Percentiles rank a stretch among this genome's conserved stretches.
phyloP scores from a whole-genome alignment of 1,284 basidiomycete species.

The Sporisorium scitamineum region DNA sequence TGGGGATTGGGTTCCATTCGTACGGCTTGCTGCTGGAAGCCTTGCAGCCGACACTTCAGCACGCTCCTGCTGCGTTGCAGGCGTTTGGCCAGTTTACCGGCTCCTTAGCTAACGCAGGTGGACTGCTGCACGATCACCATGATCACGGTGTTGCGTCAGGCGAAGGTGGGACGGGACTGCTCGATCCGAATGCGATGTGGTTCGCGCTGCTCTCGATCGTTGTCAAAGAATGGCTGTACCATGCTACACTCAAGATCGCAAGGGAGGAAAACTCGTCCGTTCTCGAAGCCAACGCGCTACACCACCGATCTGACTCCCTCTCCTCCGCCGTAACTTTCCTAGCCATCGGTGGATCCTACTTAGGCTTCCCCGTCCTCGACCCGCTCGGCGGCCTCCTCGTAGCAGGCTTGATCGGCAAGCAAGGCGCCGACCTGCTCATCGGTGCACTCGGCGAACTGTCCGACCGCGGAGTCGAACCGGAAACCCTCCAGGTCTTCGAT shows the following conservation, averaged over 20 bases:
- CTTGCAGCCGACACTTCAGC: constrained; percentile 71
- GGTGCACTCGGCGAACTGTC: constrained; percentile 85
- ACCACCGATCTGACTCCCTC: constrained; percentile 87
- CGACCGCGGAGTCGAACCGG: constrained; percentile 81
- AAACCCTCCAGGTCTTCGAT: constrained; percentile 74
- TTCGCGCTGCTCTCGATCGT: constrained; percentile 85
- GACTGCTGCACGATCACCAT: constrained; percentile 75
- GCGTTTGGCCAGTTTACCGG: constrained; percentile 75
- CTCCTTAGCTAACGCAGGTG: constrained; percentile 71
- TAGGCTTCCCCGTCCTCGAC: constrained; percentile 85
- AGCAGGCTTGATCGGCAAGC: constrained; percentile 86
- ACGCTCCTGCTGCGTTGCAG: constrained; percentile 75
- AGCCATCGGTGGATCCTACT: constrained; percentile 78
- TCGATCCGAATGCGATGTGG: constrained; percentile 97
- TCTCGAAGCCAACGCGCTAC: constrained; percentile 74
- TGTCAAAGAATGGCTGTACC: constrained; percentile 91
- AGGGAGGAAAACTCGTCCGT: constrained; percentile 90
- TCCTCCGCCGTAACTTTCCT: constrained; percentile 63
- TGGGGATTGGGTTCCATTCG: constrained; percentile 91
- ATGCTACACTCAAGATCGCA: constrained; percentile 76
- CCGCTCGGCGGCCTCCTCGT: constrained; percentile 93
- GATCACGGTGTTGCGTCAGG: constrained; percentile 65
- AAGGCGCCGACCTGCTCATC: constrained; percentile 80
- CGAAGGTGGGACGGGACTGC: constrained; percentile 67
- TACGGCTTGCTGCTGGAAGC: constrained; percentile 82